Evolutionary conservation across 192 early-diverging fungal species (phyloP).

Genomic region (Geosiphon pyriformis): DNA sequence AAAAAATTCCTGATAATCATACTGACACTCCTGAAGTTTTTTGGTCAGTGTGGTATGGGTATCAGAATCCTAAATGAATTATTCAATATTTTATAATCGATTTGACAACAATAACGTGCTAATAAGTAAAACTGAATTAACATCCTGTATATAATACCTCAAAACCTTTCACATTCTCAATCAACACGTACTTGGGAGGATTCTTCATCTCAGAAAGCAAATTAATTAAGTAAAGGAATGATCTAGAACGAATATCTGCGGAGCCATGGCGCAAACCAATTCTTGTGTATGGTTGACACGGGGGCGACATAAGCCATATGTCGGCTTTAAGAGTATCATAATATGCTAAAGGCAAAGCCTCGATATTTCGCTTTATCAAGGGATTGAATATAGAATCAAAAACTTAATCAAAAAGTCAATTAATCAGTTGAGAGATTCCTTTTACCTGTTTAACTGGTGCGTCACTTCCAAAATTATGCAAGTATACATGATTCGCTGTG

Average conservation of each 20-base stretch:
- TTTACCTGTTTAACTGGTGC: slow-evolving; percentile 24
- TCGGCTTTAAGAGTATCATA: slow-evolving; percentile 61
- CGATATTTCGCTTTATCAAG: slow-evolving; percentile 50
- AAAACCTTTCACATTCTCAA: slow-evolving; percentile 83
- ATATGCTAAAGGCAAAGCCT: slow-evolving; percentile 51
- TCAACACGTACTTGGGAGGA: slow-evolving; percentile 57
- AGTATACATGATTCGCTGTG: slow-evolving; percentile 76
- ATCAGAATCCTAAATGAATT: slow-evolving; percentile 47
- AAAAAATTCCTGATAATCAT: slow-evolving; percentile 65
- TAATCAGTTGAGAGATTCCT: neutral
- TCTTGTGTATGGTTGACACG: slow-evolving; percentile 77
- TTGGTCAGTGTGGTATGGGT: slow-evolving; percentile 49
- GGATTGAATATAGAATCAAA: neutral
- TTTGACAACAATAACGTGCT: neutral
- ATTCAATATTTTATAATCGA: slow-evolving; percentile 14
- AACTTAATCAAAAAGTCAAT: slow-evolving; percentile 4
- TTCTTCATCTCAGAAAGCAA: slow-evolving; percentile 51
- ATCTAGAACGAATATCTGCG: slow-evolving; percentile 64
- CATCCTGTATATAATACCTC: slow-evolving; percentile 41
- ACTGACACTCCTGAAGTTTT: slow-evolving; percentile 46
- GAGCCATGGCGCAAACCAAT: slow-evolving; percentile 67
- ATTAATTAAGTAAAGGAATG: slow-evolving; percentile 67
- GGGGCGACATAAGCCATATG: slow-evolving; percentile 79
- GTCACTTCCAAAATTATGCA: slow-evolving; percentile 50
- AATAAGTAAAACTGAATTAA: neutral